Base-by-base conservation (phyloP, 1,139 yeast genomes). In the Kazachstania sp. region DNA sequence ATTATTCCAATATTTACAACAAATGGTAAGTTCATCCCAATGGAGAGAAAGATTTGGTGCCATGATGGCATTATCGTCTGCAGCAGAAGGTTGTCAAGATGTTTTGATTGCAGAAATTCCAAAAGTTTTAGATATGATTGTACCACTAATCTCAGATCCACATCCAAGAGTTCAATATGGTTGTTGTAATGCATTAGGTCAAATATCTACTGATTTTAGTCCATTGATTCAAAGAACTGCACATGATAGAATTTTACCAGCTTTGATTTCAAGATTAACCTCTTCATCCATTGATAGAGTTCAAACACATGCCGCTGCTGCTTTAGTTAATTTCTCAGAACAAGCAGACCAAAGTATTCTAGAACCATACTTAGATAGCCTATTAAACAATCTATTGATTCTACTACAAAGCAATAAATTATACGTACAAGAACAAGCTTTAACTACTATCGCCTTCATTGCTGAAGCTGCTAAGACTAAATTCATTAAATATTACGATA, bases 21-120 rank as follows among this genome's bases (percentile, higher is more conserved):
- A 78, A 47, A 84, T 92, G 95, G 69, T 86, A 32, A 72, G 72
- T 49, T 83, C 95, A 1, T 61, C 70, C 37, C 77, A 79, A 53
- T 92, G 98, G 98, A 82, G 95, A 65, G 95, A 88, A 66, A 83
- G 97, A 52, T 96, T 88, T 66, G 98, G 96, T 15, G 95, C 97
- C 2, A 72, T 92, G 49, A 92, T 92, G 97, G 97, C 97, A 0
- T 71, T 92, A 41, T 87, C 97, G 1, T 83, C 95, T 9, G 96
- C 95, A 28, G 97, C 97, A 37, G 98, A 92, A 71, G 98, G 98
- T 43, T 92, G 97, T 68, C 78, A 88, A 46, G 97, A 88, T 57
- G 90, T 86, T 16, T 75, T 92, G 68, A 83, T 86, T 50, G 73
- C 78, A 39, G 96, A 88, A 65, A 83, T 88, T 47, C 87, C 88